These are phyloP conservation scores for Herpetospermum pedunculosum DNA, from an alignment of 306 rosid species.

Conservation along the genomic window DNA sequence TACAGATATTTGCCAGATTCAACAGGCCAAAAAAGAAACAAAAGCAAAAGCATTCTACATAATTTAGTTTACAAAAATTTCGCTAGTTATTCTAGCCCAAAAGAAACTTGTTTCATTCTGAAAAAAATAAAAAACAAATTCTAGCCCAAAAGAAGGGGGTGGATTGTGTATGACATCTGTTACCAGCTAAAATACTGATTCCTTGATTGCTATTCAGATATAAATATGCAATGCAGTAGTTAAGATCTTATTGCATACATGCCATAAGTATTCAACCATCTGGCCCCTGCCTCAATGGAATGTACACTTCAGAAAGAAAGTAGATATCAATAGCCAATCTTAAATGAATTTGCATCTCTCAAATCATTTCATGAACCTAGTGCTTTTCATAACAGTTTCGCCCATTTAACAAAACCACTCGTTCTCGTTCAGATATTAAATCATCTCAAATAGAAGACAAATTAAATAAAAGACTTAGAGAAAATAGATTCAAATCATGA, in stretches of 20 bases:
- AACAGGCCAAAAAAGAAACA: not conserved
- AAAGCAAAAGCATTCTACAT: not conserved
- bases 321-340: not conserved
- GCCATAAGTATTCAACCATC: no score
- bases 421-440: not conserved
- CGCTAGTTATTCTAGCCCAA: not conserved
- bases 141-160: not conserved
- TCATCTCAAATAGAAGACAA: not conserved
- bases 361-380: not conserved
- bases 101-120: no score
- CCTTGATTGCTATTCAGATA: not conserved
- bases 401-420: not conserved
- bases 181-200: not conserved
- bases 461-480: no score
- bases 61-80: not conserved
- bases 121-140: no score
- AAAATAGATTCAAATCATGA: no score
- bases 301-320: not conserved
- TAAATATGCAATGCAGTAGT: not conserved
- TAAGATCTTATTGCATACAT: no score
- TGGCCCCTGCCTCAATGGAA: no score
- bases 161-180: not conserved
- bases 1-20: not conserved
- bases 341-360: not conserved
- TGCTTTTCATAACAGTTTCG: not conserved